Evolutionary conservation across 2,329 filamentous ascomycete genomes (phyloP), one percentile per base, ranked within the genome.

Genomic region (Corynespora cassiicola): DNA sequence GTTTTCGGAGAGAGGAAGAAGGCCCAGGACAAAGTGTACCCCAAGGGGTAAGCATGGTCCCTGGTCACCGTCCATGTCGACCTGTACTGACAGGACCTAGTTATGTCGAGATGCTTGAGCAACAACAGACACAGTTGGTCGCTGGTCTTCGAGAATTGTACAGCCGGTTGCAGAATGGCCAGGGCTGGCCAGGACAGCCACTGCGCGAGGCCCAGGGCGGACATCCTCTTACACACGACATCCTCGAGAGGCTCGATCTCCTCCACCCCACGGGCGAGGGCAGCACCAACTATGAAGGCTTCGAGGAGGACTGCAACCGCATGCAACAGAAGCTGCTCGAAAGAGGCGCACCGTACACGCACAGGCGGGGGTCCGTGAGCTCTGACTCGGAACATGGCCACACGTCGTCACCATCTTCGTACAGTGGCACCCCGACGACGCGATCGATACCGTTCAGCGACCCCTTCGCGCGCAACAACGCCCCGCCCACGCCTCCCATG

Each of bases 61-160:
- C 11, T 28, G 7, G 19, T 9, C 5, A 8, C 15, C 6, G 18
- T 22, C 6, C 14, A 10, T 17, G 14, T n/a, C n/a, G n/a, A n/a
- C n/a, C n/a, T n/a, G n/a, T n/a, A n/a, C 53, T 61, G 29, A 55
- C 45, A n/a, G 28, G 5, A 31, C 9, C 7, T 26, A 83, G 80
- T 49, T 83, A 82, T 46, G 81, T 85, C 19, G 82, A 85, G 63
- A 83, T 84, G 80, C 75, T 85, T 32, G 82, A 85, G 56, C 80
- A 83, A 56, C 81, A 85, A 70, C 82, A 85, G 63, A 63, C 70
- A 14, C 81, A 83, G 68, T 72, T 85, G 5, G 81, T 85, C 19
- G 69, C 77, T 36, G 82, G 79, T 27, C 72, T 85, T 5, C 79
- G 82, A 58, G 78, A 82, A 61, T 68, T 84, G 29, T 85, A 85